Evolutionary conservation across 2,329 filamentous ascomycete species (phyloP), one percentile per base, ranked within the genome.

Genomic region (Lomentospora prolificans): DNA sequence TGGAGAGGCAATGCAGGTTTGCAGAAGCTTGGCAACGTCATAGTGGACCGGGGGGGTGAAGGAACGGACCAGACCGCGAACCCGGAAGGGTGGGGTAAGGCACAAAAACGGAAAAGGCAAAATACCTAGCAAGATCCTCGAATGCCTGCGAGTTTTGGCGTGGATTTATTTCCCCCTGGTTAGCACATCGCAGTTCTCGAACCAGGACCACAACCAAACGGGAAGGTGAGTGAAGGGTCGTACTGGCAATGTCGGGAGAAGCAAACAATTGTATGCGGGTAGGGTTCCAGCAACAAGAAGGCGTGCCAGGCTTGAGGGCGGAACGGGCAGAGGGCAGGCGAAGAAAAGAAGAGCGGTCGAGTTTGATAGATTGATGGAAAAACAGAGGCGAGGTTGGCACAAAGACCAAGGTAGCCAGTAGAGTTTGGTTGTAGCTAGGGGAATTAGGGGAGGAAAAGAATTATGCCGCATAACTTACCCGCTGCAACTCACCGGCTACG

Each of bases 81-180:
- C 17, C n/a, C 3, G 3, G 10, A 12, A 12, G 14, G 14, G 41
- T 4, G n/a, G 41, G 41, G n/a, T n/a, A n/a, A n/a, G n/a, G n/a
- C n/a, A n/a, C 24, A 51, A 25, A 28, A 28, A 51, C 7, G n/a
- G 44, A 14, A 50, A 27, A 27, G 22, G 22, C 10, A 51, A 51
- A 22, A 31, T 51, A 51, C 48, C 48, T 51, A 4, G 48, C 48
- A 28, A 51, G 22, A 51, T 51, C 48, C 27, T 51, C 48, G 19
- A 51, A 51, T n/a, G 48, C 48, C 48, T 51, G 17, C 3, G 30
- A 5, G 9, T 8, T 51, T 9, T 28, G 12, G 12, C 30, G 12
- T 7, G 12, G 12, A 33, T 7, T 33, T n/a, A n/a, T n/a, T n/a
- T n/a, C n/a, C 30, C 12, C 30, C 6, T 6, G 30, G 30, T 33